Percentiles rank a stretch among this genome's conserved stretches.
Evolutionary conservation across 2,329 filamentous ascomycete genomes (phyloP).

Genomic region (Orbilia brochopaga): DNA sequence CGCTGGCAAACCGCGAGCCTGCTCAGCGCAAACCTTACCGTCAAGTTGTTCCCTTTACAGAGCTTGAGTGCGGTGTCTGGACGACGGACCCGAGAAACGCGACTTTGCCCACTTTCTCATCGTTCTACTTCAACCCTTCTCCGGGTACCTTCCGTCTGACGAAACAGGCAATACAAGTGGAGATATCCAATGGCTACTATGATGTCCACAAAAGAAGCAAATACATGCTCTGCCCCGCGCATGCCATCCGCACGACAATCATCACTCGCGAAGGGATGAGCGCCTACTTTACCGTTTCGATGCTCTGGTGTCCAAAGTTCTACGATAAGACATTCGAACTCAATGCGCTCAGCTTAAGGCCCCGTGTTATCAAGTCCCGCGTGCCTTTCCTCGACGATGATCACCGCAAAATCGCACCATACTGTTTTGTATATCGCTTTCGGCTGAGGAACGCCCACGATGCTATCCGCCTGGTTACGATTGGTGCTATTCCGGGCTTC

Average conservation of each 20-base stretch:
- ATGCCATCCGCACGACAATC: slow-evolving; percentile 10
- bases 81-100: slow-evolving; percentile 30
- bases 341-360: not conserved
- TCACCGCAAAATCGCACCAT: slow-evolving; percentile 59
- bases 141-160: slow-evolving; percentile 30
- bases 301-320: slow-evolving; percentile 36
- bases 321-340: slow-evolving; percentile 13
- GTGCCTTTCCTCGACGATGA: slow-evolving; percentile 56
- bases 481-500: slow-evolving; percentile 48
- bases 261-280: slow-evolving; percentile 7
- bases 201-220: not conserved
- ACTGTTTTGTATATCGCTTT: slow-evolving; percentile 64
- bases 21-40: slow-evolving; percentile 19
- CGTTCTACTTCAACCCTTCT: slow-evolving; percentile 8
- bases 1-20: slow-evolving; percentile 3
- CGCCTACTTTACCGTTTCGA: slow-evolving; percentile 26
- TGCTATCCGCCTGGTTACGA: slow-evolving; percentile 54
- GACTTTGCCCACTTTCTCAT: slow-evolving; percentile 21
- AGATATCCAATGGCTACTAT: slow-evolving; percentile 4
- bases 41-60: slow-evolving; percentile 14
- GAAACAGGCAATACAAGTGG: slow-evolving; percentile 18
- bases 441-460: slow-evolving; percentile 54
- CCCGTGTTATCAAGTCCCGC: slow-evolving; percentile 11
- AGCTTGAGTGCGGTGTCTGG: slow-evolving; percentile 40
- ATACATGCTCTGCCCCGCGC: slow-evolving; percentile 30